Percentiles rank a stretch among this genome's conserved stretches.
These are phyloP conservation scores for Leptographium radiaticola DNA, from an alignment of 2,329 filamentous ascomycete genomes.

Conservation along the genomic window DNA sequence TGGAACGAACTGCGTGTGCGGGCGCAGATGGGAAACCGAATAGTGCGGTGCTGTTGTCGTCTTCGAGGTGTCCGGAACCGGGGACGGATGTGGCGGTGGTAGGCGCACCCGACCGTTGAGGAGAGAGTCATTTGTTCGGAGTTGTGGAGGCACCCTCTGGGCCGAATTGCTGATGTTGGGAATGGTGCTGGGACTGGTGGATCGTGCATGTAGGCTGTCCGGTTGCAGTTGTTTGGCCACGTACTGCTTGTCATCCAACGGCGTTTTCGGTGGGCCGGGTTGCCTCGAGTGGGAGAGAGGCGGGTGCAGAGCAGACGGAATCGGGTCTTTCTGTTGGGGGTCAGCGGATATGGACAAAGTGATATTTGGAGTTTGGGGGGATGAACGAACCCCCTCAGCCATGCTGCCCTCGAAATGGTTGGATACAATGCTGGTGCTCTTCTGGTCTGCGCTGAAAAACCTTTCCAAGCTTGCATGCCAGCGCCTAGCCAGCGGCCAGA, in stretches of 20 bases:
- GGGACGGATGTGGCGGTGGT: constrained; percentile 6
- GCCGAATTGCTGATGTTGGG: background rate
- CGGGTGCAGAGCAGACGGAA: constrained; percentile 12
- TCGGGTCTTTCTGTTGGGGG: constrained; percentile 12
- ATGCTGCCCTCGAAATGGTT: constrained; percentile 28
- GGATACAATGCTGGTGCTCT: constrained; percentile 18
- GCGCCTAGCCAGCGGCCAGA: constrained; percentile 35
- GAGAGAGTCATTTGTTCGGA: constrained; percentile 8
- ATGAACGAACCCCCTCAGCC: constrained; percentile 30
- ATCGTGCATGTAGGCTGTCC: constrained; percentile 2
- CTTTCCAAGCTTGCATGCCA: constrained; percentile 34
- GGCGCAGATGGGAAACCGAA: background rate
- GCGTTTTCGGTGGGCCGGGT: constrained; percentile 9
- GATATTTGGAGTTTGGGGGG: background rate
- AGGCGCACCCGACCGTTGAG: constrained; percentile 6
- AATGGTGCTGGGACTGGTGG: constrained; percentile 8
- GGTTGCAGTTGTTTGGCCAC: constrained; percentile 3
- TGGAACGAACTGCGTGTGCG: background rate
- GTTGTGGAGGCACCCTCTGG: constrained; percentile 5
- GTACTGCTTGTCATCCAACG: constrained; percentile 8
- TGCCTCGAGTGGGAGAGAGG: constrained; percentile 7
- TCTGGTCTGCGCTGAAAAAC: constrained; percentile 26
- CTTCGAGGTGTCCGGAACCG: constrained; percentile 1
- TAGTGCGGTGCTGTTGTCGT: background rate
- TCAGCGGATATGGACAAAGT: constrained; percentile 6